Conservation (phyloP, 306 rosid genomes). For the Glycyrrhiza uralensis region DNA sequence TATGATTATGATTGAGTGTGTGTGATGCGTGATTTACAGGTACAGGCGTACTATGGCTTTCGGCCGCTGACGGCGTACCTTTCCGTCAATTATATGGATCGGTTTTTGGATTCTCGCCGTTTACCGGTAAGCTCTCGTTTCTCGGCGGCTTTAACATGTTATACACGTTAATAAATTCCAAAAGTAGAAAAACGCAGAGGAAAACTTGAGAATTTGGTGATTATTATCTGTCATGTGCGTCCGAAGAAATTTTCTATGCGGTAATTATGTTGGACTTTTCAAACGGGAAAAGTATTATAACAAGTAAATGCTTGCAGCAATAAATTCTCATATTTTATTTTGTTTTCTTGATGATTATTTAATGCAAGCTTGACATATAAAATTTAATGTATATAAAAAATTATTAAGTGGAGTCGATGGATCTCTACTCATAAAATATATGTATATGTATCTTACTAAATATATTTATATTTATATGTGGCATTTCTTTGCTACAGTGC, state of each 20-base stretch:
- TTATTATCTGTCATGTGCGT: too few species aligned
- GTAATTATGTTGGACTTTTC: conserved; percentile 28
- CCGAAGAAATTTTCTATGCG: not conserved
- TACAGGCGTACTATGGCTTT: conserved; percentile 65
- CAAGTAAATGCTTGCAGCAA: not conserved
- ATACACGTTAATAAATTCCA: not conserved
- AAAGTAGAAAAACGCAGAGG: not conserved
- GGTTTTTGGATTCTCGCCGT: conserved; percentile 67
- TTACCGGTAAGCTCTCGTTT: conserved; percentile 64
- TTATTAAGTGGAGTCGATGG: too few species aligned
- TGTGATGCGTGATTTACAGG: conserved; percentile 42
- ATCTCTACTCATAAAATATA: too few species aligned
- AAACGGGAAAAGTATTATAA: conserved; percentile 9
- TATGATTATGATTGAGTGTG: not conserved
- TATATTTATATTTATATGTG: too few species aligned
- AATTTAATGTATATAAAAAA: too few species aligned
- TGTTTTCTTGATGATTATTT: too few species aligned
- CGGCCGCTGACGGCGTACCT: conserved; percentile 93
- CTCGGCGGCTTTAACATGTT: not conserved
- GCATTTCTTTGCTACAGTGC: too few species aligned
- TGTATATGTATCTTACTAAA: too few species aligned
- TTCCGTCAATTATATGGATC: conserved; percentile 89
- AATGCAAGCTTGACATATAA: too few species aligned
- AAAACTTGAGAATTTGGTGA: not conserved
- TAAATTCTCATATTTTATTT: too few species aligned